Base-by-base conservation (phyloP, 352 stramenopile species). In the Pythium insidiosum region DNA sequence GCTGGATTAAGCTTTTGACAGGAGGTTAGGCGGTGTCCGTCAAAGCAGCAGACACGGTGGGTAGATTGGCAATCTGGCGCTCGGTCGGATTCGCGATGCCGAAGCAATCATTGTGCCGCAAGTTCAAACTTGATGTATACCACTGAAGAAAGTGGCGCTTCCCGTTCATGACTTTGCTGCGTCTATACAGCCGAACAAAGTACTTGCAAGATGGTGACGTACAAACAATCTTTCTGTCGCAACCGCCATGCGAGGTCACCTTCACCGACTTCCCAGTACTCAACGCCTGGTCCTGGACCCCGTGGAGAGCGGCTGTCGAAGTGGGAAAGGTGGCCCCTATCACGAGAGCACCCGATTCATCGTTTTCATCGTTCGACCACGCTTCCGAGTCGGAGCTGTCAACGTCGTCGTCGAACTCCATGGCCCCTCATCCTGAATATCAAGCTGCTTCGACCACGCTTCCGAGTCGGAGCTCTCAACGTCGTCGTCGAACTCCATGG, bases 51-150 rank as follows among this genome's bases (percentile, higher is more conserved):
- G 34, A 22, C 6, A 29, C 13, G 19, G n/a, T 23, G 16, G n/a
- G 2, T 3, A 43, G 21, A 2, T 30, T 31, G 15, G 44, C 33
- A 28, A 51, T 51, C 35, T 51, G 44, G 2, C 24, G 21, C 34
- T 36, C 34, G 19, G 44, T 51, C 3, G 44, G 34, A 7, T 29
- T 51, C 5, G 44, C 24, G 3, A 26, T 38, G 2, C 3, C 4
- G n/a, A 38, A 11, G 26, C 44, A 51, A 35, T 51, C 24, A 24
- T 25, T 51, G 44, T 51, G 44, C 33, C 38, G 24, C 15, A 44
- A 13, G 16, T 51, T 43, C 15, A 50, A 15, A 18, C 43, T 50
- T 3, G 43, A 50, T 6, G 35, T 23, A 16, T 42, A 36, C 43
- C 43, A 50, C 4, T 3, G 3, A 5, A 34, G 19, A 21, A 21